A percentile compares a stretch with the other conserved stretches of the same genome.
Evolutionary conservation across 805 yeast species (phyloP).

Genomic region (Ogataea parapolymorpha): DNA sequence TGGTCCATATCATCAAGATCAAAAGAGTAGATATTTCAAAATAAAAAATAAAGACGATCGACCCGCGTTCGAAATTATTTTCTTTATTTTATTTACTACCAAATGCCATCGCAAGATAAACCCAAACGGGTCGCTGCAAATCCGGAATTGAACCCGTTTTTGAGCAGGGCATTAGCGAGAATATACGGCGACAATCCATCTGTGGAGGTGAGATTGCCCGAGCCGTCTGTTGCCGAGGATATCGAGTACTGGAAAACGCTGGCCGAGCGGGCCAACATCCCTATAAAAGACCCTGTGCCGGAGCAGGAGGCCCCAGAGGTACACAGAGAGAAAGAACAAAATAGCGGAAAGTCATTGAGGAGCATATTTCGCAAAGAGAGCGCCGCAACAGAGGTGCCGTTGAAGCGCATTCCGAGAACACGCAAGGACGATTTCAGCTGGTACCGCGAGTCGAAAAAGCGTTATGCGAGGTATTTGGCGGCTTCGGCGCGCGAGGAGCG

Average conservation of each 20-base stretch:
- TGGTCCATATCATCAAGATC: conserved; percentile 5
- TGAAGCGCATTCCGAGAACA: neutral
- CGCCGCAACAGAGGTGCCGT: neutral
- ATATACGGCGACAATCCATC: conserved; percentile 19
- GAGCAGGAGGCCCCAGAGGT: neutral
- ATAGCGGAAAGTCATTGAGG: neutral
- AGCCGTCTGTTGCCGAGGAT: conserved; percentile 11
- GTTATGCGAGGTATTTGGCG: conserved; percentile 32
- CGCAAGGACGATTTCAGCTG: conserved; percentile 29
- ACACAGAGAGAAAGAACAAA: no score
- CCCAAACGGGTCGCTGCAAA: conserved; percentile 14
- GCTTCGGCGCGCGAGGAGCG: conserved; percentile 36
- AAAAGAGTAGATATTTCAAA: neutral
- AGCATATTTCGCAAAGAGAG: neutral
- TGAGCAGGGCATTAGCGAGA: conserved; percentile 22
- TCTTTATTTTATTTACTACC: neutral
- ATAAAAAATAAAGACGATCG: neutral
- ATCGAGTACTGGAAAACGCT: conserved; percentile 28
- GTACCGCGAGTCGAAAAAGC: conserved; percentile 34
- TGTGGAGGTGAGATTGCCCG: conserved; percentile 15
- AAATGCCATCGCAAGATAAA: conserved; percentile 2
- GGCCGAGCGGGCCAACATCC: conserved; percentile 32
- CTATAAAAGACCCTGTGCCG: conserved; percentile 6
- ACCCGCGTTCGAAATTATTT: conserved; percentile 2
- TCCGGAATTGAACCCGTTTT: conserved; percentile 21